phyloP scores from a whole-genome alignment of 495 filamentous ascomycete species.

The Aspergillus bertholletiae region DNA sequence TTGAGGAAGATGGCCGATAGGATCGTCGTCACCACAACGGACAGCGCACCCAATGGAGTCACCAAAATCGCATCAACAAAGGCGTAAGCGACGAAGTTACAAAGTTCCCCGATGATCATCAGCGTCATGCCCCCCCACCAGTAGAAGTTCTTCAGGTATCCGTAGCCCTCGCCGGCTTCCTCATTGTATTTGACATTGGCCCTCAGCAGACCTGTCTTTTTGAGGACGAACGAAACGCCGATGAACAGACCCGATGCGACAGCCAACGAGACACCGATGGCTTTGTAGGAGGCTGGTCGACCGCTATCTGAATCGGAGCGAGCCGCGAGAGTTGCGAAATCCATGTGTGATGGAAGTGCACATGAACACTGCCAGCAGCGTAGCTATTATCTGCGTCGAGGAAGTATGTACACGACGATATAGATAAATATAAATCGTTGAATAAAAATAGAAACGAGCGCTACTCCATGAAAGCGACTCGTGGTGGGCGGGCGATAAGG shows the following conservation, averaged over 20 bases:
- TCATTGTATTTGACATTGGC: slow-evolving; percentile 97
- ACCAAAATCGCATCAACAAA: slow-evolving; percentile 97
- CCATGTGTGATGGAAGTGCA: slow-evolving; percentile 34
- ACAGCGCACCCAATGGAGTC: slow-evolving; percentile 90
- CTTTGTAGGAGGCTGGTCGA: slow-evolving; percentile 71
- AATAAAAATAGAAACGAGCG: background rate
- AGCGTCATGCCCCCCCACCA: slow-evolving; percentile 97
- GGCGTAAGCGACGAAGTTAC: slow-evolving; percentile 96
- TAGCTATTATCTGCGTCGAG: background rate
- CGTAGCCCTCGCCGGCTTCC: slow-evolving; percentile 94
- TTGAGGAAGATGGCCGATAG: slow-evolving; percentile 95
- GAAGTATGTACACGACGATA: background rate
- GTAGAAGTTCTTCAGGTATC: slow-evolving; percentile 91
- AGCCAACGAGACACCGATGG: slow-evolving; percentile 81
- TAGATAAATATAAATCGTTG: background rate
- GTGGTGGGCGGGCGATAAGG: background rate
- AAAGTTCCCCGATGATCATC: slow-evolving; percentile 95
- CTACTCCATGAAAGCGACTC: background rate
- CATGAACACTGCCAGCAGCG: slow-evolving; percentile 5
- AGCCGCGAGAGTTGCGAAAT: slow-evolving; percentile 46
- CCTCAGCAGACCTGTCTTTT: slow-evolving; percentile 85
- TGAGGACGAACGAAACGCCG: slow-evolving; percentile 90
- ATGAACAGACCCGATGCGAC: slow-evolving; percentile 91
- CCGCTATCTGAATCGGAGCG: slow-evolving; percentile 36
- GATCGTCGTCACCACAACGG: slow-evolving; percentile 90